Evolutionary conservation across 2,329 filamentous ascomycete genomes (phyloP).

Genomic region (Fusarium nurragi): DNA sequence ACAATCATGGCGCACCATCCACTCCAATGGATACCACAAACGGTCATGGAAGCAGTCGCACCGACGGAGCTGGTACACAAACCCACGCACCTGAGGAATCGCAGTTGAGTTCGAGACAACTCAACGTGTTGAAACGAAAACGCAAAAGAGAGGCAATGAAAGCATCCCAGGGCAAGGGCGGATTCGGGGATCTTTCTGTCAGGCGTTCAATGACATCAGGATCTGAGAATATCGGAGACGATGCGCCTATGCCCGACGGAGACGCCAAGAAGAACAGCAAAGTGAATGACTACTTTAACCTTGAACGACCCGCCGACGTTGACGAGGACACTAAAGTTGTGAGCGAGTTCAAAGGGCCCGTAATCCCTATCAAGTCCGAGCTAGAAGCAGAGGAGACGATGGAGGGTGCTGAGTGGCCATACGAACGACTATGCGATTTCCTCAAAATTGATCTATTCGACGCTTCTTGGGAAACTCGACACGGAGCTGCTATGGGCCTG

Average conservation of each 20-base stretch:
- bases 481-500: constrained; percentile 94
- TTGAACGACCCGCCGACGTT: constrained; percentile 78
- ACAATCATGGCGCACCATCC: constrained; percentile 52
- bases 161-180: constrained; percentile 84
- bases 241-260: constrained; percentile 62
- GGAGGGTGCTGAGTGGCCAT: constrained; percentile 90
- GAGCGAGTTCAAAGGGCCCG: constrained; percentile 90
- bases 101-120: constrained; percentile 87
- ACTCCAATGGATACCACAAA: constrained; percentile 56
- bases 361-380: constrained; percentile 83
- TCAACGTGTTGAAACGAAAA: constrained; percentile 94
- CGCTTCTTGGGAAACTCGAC: constrained; percentile 91
- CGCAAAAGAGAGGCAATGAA: constrained; percentile 89
- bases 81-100: constrained; percentile 67
- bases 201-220: constrained; percentile 69
- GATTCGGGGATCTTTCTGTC: constrained; percentile 85
- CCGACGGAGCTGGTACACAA: constrained; percentile 52
- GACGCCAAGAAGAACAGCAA: constrained; percentile 71
- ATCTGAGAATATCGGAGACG: constrained; percentile 70
- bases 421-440: constrained; percentile 92
- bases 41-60: constrained; percentile 47
- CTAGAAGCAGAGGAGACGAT: constrained; percentile 80
- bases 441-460: constrained; percentile 95
- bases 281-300: constrained; percentile 85
- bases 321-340: constrained; percentile 94